Evolutionary conservation across 139 green algal genomes (phyloP).

Genomic region (Edaphochlamys debaryana): DNA sequence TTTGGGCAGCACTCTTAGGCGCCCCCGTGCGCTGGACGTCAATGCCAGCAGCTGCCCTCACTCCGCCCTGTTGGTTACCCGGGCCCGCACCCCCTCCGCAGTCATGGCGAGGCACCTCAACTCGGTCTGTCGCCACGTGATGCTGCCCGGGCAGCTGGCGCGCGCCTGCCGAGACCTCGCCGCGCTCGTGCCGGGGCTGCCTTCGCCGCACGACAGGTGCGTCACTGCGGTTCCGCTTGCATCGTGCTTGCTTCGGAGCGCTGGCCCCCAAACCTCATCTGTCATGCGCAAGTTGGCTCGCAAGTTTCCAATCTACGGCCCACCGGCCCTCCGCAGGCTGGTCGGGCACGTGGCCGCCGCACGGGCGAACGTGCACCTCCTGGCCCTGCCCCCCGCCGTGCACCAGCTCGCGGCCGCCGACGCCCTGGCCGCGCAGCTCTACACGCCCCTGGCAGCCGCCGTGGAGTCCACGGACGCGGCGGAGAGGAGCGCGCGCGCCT

Average conservation of each 20-base stretch:
- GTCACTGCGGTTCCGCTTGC: no score
- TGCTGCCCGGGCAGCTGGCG: slow-evolving; percentile 21
- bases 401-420: slow-evolving; percentile 6
- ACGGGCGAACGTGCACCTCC: background rate
- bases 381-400: background rate
- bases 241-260: no score
- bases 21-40: no score
- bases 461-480: no score
- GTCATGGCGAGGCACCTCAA: slow-evolving; percentile 30
- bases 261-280: no score
- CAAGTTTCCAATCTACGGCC: no score
- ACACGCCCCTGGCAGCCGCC: background rate
- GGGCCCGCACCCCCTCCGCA: background rate
- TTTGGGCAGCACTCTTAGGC: no score
- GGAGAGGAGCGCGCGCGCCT: no score
- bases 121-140: slow-evolving; percentile 28
- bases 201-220: background rate
- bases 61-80: no score
- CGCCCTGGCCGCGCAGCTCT: slow-evolving; percentile 15
- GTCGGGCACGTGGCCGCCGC: background rate
- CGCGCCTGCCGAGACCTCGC: background rate
- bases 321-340: no score
- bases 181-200: background rate
- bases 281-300: no score
- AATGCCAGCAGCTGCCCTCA: no score